Conservation (phyloP, 768 basidiomycete genomes). For the Butyriboletus loyo region DNA sequence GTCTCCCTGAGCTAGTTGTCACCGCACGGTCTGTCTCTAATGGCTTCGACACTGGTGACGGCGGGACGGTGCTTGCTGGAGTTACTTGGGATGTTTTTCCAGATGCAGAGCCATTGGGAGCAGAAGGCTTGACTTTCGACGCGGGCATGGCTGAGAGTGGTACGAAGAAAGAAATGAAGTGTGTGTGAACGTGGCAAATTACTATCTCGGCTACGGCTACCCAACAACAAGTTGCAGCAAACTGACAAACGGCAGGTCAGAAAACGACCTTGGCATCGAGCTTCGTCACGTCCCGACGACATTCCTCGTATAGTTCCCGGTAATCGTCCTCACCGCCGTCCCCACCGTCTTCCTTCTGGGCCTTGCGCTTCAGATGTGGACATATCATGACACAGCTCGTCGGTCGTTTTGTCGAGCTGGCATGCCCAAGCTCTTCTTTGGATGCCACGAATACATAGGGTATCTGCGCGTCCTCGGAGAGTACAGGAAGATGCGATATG, state of each 20-base stretch:
- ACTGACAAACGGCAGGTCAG: too few relatives aligned
- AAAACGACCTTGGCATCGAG: slow-evolving; percentile 70
- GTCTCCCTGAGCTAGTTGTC: slow-evolving; percentile 49
- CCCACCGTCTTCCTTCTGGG: slow-evolving; percentile 56
- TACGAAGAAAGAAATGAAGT: slow-evolving; percentile 18
- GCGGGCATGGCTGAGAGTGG: slow-evolving; percentile 29
- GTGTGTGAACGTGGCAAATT: slow-evolving; percentile 24
- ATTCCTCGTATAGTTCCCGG: slow-evolving; percentile 82
- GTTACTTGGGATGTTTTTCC: slow-evolving; percentile 17
- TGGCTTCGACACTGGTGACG: slow-evolving; percentile 25
- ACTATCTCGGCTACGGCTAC: neutral
- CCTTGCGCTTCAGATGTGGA: slow-evolving; percentile 72
- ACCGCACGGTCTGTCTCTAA: slow-evolving; percentile 17
- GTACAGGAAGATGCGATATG: slow-evolving; percentile 91
- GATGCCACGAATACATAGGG: slow-evolving; percentile 89
- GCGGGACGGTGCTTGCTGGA: slow-evolving; percentile 26
- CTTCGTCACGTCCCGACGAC: slow-evolving; percentile 79
- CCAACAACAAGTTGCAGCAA: too few relatives aligned
- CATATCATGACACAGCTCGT: slow-evolving; percentile 98
- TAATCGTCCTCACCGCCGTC: slow-evolving; percentile 81
- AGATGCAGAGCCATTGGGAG: slow-evolving; percentile 46
- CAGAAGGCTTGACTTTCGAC: slow-evolving; percentile 54
- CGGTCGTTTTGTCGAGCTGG: slow-evolving; percentile 95
- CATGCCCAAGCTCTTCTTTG: slow-evolving; percentile 94
- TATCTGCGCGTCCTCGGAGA: slow-evolving; percentile 90